These are phyloP conservation scores for Orbilia blumenaviensis DNA, from an alignment of 2,329 filamentous ascomycete genomes.

Conservation along the genomic window DNA sequence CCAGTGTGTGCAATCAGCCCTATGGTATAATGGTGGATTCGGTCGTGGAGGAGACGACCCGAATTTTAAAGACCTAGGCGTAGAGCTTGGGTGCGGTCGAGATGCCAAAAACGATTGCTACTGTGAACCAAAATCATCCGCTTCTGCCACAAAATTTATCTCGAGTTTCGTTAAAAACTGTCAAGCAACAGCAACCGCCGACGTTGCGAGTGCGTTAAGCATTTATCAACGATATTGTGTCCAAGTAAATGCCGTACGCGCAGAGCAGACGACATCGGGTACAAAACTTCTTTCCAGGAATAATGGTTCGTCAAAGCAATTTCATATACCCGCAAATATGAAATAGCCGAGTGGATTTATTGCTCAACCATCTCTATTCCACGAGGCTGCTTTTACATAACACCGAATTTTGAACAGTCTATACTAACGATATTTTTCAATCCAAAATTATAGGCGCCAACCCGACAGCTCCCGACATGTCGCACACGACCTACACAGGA, in stretches of 20 bases:
- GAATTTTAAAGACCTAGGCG: slow-evolving; percentile 14
- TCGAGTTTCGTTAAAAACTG: slow-evolving; percentile 56
- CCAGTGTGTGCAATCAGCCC: slow-evolving; percentile 56
- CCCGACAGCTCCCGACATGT: neutral
- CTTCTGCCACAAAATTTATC: slow-evolving; percentile 57
- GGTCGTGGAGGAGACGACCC: slow-evolving; percentile 41
- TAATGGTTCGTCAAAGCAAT: slow-evolving; percentile 6
- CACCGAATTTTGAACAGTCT: no score
- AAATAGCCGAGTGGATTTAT: neutral
- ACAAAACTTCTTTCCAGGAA: slow-evolving; percentile 1
- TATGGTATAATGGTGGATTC: slow-evolving; percentile 57
- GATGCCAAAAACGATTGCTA: slow-evolving; percentile 57
- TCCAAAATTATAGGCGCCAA: no score
- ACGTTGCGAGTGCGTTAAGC: slow-evolving; percentile 55
- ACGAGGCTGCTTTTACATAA: neutral
- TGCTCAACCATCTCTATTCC: neutral
- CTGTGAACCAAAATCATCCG: slow-evolving; percentile 54
- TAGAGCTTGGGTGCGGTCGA: slow-evolving; percentile 56
- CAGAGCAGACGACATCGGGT: neutral
- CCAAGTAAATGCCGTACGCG: slow-evolving; percentile 4
- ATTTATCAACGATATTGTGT: slow-evolving; percentile 24
- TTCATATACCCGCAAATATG: neutral
- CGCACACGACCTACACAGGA: slow-evolving; percentile 4
- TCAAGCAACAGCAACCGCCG: slow-evolving; percentile 52
- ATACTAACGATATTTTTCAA: neutral